Evolutionary conservation across 129 eudicot genomes (phyloP).

Genomic region (Cynara cardunculus): DNA sequence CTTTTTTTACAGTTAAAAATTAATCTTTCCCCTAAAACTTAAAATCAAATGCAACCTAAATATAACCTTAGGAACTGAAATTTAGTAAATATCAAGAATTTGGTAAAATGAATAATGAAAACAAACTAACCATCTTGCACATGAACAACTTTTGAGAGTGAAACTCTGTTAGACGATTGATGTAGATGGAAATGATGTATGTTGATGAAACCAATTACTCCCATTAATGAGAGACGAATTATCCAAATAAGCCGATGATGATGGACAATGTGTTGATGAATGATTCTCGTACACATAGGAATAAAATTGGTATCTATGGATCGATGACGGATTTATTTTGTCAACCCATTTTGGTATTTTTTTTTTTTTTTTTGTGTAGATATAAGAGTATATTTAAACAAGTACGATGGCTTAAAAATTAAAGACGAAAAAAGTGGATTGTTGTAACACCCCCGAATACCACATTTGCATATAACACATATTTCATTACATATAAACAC

Average conservation of each 20-base stretch:
- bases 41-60: constrained; percentile 6
- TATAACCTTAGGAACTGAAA: not conserved
- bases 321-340: too few relatives aligned
- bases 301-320: too few relatives aligned
- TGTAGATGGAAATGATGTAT: constrained; percentile 25
- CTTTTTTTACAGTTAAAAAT: too few relatives aligned
- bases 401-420: too few relatives aligned
- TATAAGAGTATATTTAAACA: too few relatives aligned
- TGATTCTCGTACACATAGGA: constrained; percentile 3
- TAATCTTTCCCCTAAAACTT: not conserved
- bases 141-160: constrained; percentile 36
- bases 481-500: too few relatives aligned
- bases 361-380: too few relatives aligned
- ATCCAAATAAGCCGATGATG: constrained; percentile 38
- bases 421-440: too few relatives aligned
- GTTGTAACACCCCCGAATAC: too few relatives aligned
- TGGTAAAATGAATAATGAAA: constrained; percentile 2
- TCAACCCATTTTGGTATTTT: too few relatives aligned
- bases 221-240: constrained; percentile 28
- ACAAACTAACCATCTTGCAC: constrained; percentile 74
- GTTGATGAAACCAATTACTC: constrained; percentile 21
- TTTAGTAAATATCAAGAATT: not conserved
- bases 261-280: constrained; percentile 49
- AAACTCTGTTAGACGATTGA: constrained; percentile 22
- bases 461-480: too few relatives aligned